Evolutionary conservation across 345 rosid species (phyloP), one percentile per base, ranked within the genome.

Genomic region (Isatis tinctoria): DNA sequence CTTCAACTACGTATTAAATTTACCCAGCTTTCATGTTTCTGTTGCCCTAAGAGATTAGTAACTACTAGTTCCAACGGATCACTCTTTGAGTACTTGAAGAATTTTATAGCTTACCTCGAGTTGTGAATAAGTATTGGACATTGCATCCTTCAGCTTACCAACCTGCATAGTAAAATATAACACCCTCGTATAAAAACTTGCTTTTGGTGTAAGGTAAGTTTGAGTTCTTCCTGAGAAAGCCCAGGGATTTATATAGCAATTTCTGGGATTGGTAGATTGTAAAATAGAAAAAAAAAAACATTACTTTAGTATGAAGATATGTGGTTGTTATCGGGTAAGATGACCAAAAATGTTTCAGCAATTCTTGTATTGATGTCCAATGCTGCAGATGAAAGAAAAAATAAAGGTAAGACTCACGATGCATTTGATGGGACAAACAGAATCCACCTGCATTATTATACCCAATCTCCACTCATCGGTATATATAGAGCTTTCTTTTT

Each of bases 331-430:
- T 81, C 18, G 96, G 98, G 85, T 91, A 94, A 10, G 96, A 94
- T 56, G 98, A 85, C 98, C 97, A 91, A 72, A 85, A 91, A 84
- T 94, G 96, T 77, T 65, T 84, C 79, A 87, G 82, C 58, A 91
- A 72, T 84, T 94, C 98, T 74, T 88, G 89, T 65, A 89, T 85
- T 26, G 96, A 87, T 10, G 84, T 78, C 94, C 92, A 91, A 44
- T 84, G 92, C 98, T 93, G 91, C 61, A 81, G 68, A 71, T 36
- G 57, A 64, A 52, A 52, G 20, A 10, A 39, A 33, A 60, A 36
- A 20, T 1, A 33, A 13, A 65, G 27, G 51, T 45, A 45, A 22
- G 12, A 12, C 11, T 10, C 10, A 10, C 10, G 2, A 37, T 37
- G 49, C 52, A 26, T n/a, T 45, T 45, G 40, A 30, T 28, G 39